Evolutionary conservation across 148 eudicot genomes (phyloP), one percentile per base, ranked within the genome.

Genomic region (Polygonum aviculare): DNA sequence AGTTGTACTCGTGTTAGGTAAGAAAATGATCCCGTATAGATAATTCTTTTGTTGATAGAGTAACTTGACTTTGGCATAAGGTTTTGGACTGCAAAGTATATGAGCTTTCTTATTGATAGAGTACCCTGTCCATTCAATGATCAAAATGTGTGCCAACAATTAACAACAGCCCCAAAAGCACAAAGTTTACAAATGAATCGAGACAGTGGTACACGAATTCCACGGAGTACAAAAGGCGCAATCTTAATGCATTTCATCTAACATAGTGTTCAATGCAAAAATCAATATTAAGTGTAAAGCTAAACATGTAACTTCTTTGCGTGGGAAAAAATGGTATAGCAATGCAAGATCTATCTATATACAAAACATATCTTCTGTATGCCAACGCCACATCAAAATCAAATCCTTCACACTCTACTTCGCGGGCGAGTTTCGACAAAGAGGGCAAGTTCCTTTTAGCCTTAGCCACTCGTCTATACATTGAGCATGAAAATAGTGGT

Each of bases 391-490:
- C 7, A 16, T 51, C 3, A 21, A 57, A 21, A 57, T 5, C 55
- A 51, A 51, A 51, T 15, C n/a, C 55, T 51, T 36, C 71, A 33
- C 5, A 12, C 2, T 35, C 48, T 44, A 40, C 51, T 74, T 74
- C 65, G 14, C 77, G 0, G 95, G 97, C 2, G 92, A 78, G 12
- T 89, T 90, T 74, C 98, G 77, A 63, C 98, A 94, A 19, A 94
- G 79, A 11, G 98, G 98, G 72, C 98, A 94, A 0, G 90, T 85
- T 3, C 89, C 87, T 41, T 92, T 88, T 83, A 92, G 47, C 65
- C 80, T 79, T 2, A 94, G 90, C 98, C 98, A 94, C 81, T 90
- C 97, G 69, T 94, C 96, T 6, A 94, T 81, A 71, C 98, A 94
- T 8, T 78, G 78, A 47, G 87, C 91, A 81, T 94, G 98, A 67